phyloP scores from a whole-genome alignment of 345 rosid genomes.

The Linum usitatissimum region DNA sequence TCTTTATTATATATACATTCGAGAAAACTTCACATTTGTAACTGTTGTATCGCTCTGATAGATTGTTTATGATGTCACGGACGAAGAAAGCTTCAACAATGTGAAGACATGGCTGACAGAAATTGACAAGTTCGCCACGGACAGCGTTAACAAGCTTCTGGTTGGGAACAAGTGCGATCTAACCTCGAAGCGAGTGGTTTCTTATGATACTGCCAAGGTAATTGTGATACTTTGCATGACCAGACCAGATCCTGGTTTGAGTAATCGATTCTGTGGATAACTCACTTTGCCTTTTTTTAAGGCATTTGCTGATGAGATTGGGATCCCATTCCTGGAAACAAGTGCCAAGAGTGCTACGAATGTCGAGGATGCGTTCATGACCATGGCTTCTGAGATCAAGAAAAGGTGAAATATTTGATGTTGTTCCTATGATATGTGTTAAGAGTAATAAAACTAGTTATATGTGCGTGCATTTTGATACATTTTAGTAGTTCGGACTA shows the following conservation, averaged over 20 bases:
- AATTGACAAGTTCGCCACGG: slow-evolving; percentile 66
- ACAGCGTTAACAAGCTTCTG: slow-evolving; percentile 64
- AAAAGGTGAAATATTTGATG: slow-evolving; percentile 28
- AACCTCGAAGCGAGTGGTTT: slow-evolving; percentile 54
- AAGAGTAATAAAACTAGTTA: no score
- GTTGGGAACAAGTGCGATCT: slow-evolving; percentile 69
- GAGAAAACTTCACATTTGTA: neutral
- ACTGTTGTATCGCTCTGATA: slow-evolving; percentile 12
- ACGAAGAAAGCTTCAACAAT: slow-evolving; percentile 70
- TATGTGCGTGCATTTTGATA: no score
- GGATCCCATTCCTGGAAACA: slow-evolving; percentile 76
- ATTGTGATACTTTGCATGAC: neutral
- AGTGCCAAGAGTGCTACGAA: slow-evolving; percentile 67
- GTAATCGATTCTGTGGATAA: neutral
- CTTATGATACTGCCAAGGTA: slow-evolving; percentile 72
- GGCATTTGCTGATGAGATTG: slow-evolving; percentile 69
- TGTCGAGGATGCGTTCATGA: slow-evolving; percentile 73
- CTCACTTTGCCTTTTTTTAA: slow-evolving; percentile 14
- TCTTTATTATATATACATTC: neutral
- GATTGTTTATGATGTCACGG: slow-evolving; percentile 80
- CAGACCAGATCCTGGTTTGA: neutral
- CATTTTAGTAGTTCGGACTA: no score
- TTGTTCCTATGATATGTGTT: no score
- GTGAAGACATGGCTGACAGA: slow-evolving; percentile 70
- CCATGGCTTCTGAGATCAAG: slow-evolving; percentile 69